phyloP scores from a whole-genome alignment of 345 rosid genomes.

The Abelmoschus esculentus region DNA sequence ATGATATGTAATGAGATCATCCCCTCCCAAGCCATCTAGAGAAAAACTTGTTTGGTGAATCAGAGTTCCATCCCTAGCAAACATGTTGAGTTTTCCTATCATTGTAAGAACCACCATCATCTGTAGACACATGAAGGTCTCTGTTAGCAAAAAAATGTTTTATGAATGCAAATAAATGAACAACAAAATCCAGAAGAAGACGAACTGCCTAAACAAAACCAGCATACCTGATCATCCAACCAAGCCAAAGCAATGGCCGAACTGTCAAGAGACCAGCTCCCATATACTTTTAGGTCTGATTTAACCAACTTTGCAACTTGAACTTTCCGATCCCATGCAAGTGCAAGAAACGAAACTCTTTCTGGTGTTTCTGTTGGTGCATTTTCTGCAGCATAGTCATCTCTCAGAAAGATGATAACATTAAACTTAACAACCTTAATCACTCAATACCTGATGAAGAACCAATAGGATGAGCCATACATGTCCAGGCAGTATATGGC shows the following conservation, averaged over 20 bases:
- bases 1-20: constrained; percentile 76
- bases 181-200: constrained; percentile 2
- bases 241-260: constrained; percentile 85
- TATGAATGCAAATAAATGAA: background rate
- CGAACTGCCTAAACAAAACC: constrained; percentile 1
- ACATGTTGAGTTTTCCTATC: constrained; percentile 71
- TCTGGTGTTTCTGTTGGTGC: constrained; percentile 43
- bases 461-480: constrained; percentile 34
- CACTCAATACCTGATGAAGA: constrained; percentile 39
- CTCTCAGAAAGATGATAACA: constrained; percentile 14
- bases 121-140: constrained; percentile 43
- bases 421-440: constrained; percentile 16
- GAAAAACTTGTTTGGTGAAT: constrained; percentile 90
- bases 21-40: constrained; percentile 51
- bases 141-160: constrained; percentile 9
- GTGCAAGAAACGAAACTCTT: constrained; percentile 74
- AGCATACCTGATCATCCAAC: constrained; percentile 91
- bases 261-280: constrained; percentile 89
- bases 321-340: constrained; percentile 97
- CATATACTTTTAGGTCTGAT: constrained; percentile 77
- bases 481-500: constrained; percentile 97
- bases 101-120: constrained; percentile 81
- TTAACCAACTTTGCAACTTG: constrained; percentile 89
- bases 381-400: constrained; percentile 47
- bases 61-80: constrained; percentile 77